Base-by-base conservation (phyloP, 257 asterid genomes). In the Penstemon barbatus region DNA sequence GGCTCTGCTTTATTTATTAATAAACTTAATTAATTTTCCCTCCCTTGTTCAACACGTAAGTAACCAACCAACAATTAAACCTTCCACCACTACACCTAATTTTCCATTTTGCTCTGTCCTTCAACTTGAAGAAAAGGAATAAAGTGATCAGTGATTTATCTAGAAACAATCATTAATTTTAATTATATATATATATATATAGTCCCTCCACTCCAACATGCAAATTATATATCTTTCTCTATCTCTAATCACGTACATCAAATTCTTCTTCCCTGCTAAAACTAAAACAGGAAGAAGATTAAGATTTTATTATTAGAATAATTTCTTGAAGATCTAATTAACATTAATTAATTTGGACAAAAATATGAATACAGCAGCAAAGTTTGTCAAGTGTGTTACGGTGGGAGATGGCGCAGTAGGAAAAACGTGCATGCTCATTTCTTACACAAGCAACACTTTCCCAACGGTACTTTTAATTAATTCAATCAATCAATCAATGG, bases 391-490 rank as follows among this genome's bases (percentile, higher is more conserved):
- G 75, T 90, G 97, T 65, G 97, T 90, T 0, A 88, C 94, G 0
- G 93, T 90, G 12, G 97, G 97, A 13, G 96, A 90, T 56, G 96
- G 97, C 3, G 96, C 96, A 0, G 96, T 90, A 4, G 97, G 96
- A 52, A 90, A 88, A 65, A 90, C 97, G 2, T 90, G 96, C 80
- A 80, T 90, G 94, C 90, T 90, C 70, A 90, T 90, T 68, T 90
- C 97, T 50, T 90, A 88, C 82, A 90, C 94, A 6, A 88, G 92
- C 69, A 90, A 90, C 49, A 80, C 97, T 51, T 90, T 86, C 55
- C 96, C 96, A 0, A 86, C 88, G 84, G 95, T 3, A 12, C 7
- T 25, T 25, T 25, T 25, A 25, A 25, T 25, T 1, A 25, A 25
- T 25, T 25, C 0, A 25, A 1, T 25, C 18, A 15, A 15, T 15